Evolutionary conservation across 495 filamentous ascomycete genomes (phyloP).

Genomic region (Amorphotheca resinae): DNA sequence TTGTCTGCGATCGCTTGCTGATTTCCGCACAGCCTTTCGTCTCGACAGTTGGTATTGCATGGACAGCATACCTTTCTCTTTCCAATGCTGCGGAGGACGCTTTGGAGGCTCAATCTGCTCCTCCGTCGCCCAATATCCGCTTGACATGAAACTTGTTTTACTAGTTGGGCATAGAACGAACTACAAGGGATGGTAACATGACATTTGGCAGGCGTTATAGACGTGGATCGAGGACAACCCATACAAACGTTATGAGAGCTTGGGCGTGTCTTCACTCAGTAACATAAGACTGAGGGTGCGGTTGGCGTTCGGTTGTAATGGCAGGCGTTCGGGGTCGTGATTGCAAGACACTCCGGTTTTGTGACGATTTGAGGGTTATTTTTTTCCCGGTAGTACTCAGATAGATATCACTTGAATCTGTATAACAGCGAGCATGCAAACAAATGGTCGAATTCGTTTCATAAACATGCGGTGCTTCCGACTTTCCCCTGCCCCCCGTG

Average conservation of each 20-base stretch:
- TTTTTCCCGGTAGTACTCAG: too few species aligned
- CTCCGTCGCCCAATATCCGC: constrained; percentile 24
- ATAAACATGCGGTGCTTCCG: too few species aligned
- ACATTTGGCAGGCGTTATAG: constrained; percentile 10
- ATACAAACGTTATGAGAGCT: too few species aligned
- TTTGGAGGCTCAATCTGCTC: constrained; percentile 15
- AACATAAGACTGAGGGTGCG: too few species aligned
- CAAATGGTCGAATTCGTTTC: too few species aligned
- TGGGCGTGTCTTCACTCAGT: too few species aligned
- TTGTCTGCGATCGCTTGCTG: neutral
- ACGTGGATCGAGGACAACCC: neutral
- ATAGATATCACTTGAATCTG: too few species aligned
- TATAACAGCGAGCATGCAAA: too few species aligned
- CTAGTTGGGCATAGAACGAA: constrained; percentile 4
- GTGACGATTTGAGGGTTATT: too few species aligned
- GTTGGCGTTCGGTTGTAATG: too few species aligned
- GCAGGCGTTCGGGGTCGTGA: too few species aligned
- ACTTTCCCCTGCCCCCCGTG: neutral
- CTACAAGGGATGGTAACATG: neutral
- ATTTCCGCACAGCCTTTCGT: constrained; percentile 67
- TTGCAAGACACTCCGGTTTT: too few species aligned
- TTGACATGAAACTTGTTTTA: constrained; percentile 18
- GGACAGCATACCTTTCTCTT: constrained; percentile 96
- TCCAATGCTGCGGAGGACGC: constrained; percentile 77
- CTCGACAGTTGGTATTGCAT: constrained; percentile 90